A percentile compares a stretch with the other conserved stretches of the same genome.
Conservation (phyloP, 83 land plant species). For the Isoetes engelmannii region DNA sequence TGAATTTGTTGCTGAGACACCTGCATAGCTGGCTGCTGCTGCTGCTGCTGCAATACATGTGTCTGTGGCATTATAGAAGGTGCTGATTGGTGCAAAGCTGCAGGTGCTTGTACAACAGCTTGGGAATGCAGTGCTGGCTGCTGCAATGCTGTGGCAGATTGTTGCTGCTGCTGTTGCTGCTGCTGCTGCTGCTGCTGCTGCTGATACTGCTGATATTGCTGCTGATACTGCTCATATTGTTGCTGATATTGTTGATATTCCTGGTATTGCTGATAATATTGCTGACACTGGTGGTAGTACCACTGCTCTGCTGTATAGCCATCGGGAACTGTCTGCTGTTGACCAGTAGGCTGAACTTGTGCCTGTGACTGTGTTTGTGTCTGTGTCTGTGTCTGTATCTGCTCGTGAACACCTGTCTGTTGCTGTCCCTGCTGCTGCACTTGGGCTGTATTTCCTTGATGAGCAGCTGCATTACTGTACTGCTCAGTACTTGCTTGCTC, state of each 20-base stretch:
- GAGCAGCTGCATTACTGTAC: too few species aligned
- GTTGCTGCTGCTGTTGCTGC: too few species aligned
- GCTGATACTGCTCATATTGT: conserved; percentile 48
- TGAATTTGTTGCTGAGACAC: not conserved
- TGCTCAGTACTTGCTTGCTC: too few species aligned
- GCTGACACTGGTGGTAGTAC: conserved; percentile 55
- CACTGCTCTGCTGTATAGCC: conserved; percentile 44
- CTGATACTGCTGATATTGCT: conserved; percentile 13
- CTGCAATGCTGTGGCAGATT: not conserved
- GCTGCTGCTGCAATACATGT: conserved; percentile 4
- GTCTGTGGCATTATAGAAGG: conserved; percentile 10
- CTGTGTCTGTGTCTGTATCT: too few species aligned
- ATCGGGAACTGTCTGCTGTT: conserved; percentile 26
- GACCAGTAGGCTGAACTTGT: conserved; percentile 16
- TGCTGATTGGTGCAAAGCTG: conserved; percentile 3
- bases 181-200: too few species aligned
- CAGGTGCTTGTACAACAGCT: not conserved
- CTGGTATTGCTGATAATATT: conserved; percentile 3
- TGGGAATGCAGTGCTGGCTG: not conserved
- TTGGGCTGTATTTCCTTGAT: too few species aligned
- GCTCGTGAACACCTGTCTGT: too few species aligned
- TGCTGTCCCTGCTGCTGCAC: too few species aligned
- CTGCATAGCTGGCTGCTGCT: conserved; percentile 5
- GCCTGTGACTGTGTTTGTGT: not conserved
- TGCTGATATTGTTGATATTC: conserved; percentile 38